Base-by-base conservation (phyloP, 768 basidiomycete species). In the Amanita pallidorosea region DNA sequence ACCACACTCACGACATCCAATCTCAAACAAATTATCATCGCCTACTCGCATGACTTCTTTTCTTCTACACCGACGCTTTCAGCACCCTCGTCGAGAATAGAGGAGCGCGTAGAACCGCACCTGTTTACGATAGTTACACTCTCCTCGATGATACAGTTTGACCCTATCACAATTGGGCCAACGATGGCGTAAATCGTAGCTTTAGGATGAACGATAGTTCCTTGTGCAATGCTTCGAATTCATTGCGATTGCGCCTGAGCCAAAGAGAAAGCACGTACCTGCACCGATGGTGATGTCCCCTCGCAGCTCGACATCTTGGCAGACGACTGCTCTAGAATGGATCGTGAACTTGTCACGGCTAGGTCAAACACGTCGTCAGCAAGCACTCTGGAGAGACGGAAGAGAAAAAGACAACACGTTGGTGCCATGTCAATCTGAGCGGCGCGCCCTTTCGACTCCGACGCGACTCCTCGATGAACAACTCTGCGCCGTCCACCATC, bases 1-100 rank as follows among this genome's bases (percentile, higher is more conserved):
- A 31, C 38, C 11, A 35, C 15, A 81, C 88, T 55, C 60, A 95
- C 95, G 85, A 65, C 85, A 90, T 18, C 88, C 89, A 48, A 96
- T 90, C 68, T 96, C 91, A 60, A 99, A 95, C 52, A 93, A 70
- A 64, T 97, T 97, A 54, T 88, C 82, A 63, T 95, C 84, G 5
- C 95, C 95, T 44, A 99, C 91, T 17, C 83, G 80, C 91, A 97
- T 90, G 33, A 85, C 79, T 60, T 91, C 87, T 59, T 87, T 91
- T 49, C 77, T 67, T 58, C 81, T 84, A 36, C 13, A 40, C 15
- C n/a, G 9, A 22, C 13, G 25, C 29, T 9, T 25, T 53, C 15
- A 49, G 36, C 18, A 4, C 25, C 27, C 5, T 40, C 18, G 29
- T 20, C 40, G 35, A 44, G 46, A 13, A 7, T 38, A 17, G 27